Conservation (phyloP, 2,329 filamentous ascomycete species). For the Cytospora mali region DNA sequence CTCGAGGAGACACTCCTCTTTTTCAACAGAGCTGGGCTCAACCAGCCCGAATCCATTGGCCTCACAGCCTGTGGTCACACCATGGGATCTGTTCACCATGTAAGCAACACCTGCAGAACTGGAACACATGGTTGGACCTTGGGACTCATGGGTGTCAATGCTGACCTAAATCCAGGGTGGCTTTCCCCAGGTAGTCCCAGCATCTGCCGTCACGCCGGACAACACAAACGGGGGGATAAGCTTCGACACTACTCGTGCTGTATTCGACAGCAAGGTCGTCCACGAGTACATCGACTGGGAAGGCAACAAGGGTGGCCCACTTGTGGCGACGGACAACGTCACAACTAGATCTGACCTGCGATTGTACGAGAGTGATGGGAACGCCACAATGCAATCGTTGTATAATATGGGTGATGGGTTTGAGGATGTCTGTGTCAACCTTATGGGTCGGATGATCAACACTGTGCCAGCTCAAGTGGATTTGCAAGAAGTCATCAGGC, state of each 20-base stretch:
- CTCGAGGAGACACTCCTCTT: slow-evolving; percentile 34
- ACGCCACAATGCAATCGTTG: slow-evolving; percentile 34
- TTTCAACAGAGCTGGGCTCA: slow-evolving; percentile 34
- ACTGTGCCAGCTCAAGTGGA: slow-evolving; percentile 34
- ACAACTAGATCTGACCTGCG: slow-evolving; percentile 32
- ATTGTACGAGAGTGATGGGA: slow-evolving; percentile 35
- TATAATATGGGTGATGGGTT: slow-evolving; percentile 33
- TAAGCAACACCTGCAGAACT: slow-evolving; percentile 27
- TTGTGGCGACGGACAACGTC: slow-evolving; percentile 10
- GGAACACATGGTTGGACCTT: too few relatives aligned
- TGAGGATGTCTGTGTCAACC: slow-evolving; percentile 32
- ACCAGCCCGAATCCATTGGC: slow-evolving; percentile 33
- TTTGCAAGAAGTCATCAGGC: slow-evolving; percentile 12
- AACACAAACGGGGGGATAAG: slow-evolving; percentile 12
- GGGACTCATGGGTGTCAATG: too few relatives aligned
- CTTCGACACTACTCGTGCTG: slow-evolving; percentile 4
- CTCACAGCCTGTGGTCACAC: slow-evolving; percentile 37
- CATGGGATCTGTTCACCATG: slow-evolving; percentile 35
- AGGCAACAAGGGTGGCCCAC: slow-evolving; percentile 2
- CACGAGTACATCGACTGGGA: slow-evolving; percentile 19
- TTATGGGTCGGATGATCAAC: slow-evolving; percentile 35
- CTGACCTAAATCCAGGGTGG: too few relatives aligned
- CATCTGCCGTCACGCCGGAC: slow-evolving; percentile 1
- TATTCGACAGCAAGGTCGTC: slow-evolving; percentile 5
- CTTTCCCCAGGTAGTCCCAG: slow-evolving; percentile 9